Evolutionary conservation across 2,329 filamentous ascomycete species (phyloP).

Genomic region (Diplocarpon mali): DNA sequence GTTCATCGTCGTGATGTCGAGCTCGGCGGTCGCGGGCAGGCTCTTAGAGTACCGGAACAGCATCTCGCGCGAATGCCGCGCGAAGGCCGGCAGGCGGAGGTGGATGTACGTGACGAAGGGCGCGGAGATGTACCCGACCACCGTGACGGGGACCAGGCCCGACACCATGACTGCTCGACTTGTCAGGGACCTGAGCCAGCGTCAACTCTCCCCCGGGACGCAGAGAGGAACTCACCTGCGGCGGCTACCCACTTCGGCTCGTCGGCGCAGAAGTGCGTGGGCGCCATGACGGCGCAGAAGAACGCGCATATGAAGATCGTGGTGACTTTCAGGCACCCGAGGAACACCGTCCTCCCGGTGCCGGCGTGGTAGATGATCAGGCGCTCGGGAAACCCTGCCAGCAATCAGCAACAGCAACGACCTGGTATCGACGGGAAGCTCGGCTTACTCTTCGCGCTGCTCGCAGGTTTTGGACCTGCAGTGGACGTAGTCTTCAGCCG

Average conservation of each 20-base stretch:
- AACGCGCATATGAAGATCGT: constrained; percentile 59
- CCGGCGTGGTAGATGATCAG: constrained; percentile 69
- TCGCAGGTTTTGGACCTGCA: too few relatives aligned
- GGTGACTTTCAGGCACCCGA: constrained; percentile 61
- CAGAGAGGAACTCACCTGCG: constrained; percentile 13
- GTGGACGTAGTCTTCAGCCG: too few relatives aligned
- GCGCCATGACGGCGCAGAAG: constrained; percentile 53
- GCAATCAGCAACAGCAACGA: neutral
- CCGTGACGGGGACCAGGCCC: constrained; percentile 52
- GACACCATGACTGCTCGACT: constrained; percentile 40
- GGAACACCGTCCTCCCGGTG: constrained; percentile 51
- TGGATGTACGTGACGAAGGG: constrained; percentile 66
- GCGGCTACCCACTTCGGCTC: constrained; percentile 22
- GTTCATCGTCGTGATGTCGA: constrained; percentile 32
- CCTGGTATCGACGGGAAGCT: neutral
- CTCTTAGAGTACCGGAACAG: constrained; percentile 41
- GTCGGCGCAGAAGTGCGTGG: constrained; percentile 20
- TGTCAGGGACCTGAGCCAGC: neutral
- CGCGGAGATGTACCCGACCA: constrained; percentile 51
- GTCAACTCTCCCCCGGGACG: too few relatives aligned
- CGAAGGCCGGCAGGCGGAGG: constrained; percentile 54
- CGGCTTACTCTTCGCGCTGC: too few relatives aligned
- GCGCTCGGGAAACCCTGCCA: constrained; percentile 37
- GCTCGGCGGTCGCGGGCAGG: constrained; percentile 32
- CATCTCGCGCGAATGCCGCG: constrained; percentile 46